Evolutionary conservation across 345 rosid species (phyloP).

Genomic region (Corchorus capsularis): DNA sequence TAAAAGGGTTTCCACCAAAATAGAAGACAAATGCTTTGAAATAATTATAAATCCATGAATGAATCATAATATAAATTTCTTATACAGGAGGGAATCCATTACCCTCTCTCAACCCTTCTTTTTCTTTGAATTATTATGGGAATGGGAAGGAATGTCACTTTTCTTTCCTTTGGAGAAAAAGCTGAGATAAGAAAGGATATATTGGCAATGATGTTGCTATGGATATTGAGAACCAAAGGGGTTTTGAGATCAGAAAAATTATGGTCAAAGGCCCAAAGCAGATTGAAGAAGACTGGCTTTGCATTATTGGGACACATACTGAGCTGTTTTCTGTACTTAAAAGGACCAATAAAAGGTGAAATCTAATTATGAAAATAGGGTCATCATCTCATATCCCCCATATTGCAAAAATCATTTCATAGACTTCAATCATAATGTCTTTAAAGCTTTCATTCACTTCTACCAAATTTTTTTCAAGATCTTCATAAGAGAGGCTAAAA

Average conservation of each 20-base stretch:
- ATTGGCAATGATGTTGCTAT: constrained; percentile 41
- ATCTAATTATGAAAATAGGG: constrained; percentile 40
- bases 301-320: constrained; percentile 39
- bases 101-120: neutral
- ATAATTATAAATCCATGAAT: constrained; percentile 16
- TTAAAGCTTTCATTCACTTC: constrained; percentile 29
- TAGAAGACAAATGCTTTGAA: constrained; percentile 7
- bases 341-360: constrained; percentile 45
- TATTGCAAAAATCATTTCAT: constrained; percentile 41
- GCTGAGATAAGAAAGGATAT: constrained; percentile 15
- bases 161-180: constrained; percentile 27
- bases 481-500: constrained; percentile 28
- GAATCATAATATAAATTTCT: neutral
- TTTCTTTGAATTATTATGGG: constrained; percentile 21
- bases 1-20: constrained; percentile 7
- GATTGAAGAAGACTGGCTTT: constrained; percentile 12
- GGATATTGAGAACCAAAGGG: constrained; percentile 31
- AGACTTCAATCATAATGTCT: constrained; percentile 38
- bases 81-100: neutral
- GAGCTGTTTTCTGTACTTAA: constrained; percentile 41
- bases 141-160: constrained; percentile 14
- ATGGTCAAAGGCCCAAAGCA: constrained; percentile 53
- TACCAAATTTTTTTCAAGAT: constrained; percentile 29
- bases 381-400: constrained; percentile 25
- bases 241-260: constrained; percentile 25